Evolutionary conservation across 768 basidiomycete genomes (phyloP).

Genomic region (Leccinum disarticulatum): DNA sequence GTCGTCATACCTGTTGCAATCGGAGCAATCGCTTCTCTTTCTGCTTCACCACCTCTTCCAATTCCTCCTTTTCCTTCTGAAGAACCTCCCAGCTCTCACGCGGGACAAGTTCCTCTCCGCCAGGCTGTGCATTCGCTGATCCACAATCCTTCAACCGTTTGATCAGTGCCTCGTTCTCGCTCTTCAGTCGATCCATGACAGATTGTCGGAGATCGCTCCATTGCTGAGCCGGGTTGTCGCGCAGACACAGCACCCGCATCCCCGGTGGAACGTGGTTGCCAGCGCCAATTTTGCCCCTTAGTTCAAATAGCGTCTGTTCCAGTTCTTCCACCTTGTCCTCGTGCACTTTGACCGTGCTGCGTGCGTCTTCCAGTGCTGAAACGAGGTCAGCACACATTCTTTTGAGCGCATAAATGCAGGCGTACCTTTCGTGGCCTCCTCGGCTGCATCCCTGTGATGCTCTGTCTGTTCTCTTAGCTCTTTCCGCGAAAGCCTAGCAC

Average conservation of each 20-base stretch:
- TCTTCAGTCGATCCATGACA: slow-evolving; percentile 70
- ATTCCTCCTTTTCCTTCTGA: slow-evolving; percentile 63
- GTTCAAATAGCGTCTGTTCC: slow-evolving; percentile 77
- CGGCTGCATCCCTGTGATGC: slow-evolving; percentile 37
- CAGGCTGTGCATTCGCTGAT: not conserved
- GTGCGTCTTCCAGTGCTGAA: slow-evolving; percentile 46
- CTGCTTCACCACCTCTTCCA: slow-evolving; percentile 64
- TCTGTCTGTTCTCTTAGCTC: slow-evolving; percentile 42
- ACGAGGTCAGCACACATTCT: slow-evolving; percentile 24
- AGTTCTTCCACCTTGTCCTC: slow-evolving; percentile 61
- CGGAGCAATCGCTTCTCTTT: slow-evolving; percentile 80
- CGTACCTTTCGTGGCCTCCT: slow-evolving; percentile 43
- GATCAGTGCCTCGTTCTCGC: slow-evolving; percentile 83
- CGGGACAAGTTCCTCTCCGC: slow-evolving; percentile 52
- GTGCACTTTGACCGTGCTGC: slow-evolving; percentile 37
- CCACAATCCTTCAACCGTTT: slow-evolving; percentile 52
- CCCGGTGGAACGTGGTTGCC: slow-evolving; percentile 76
- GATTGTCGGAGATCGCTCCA: slow-evolving; percentile 77
- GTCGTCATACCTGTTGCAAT: slow-evolving; percentile 65
- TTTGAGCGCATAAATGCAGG: not conserved
- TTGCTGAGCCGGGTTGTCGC: slow-evolving; percentile 79
- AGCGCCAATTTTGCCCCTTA: slow-evolving; percentile 71
- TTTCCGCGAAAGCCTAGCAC: slow-evolving; percentile 29
- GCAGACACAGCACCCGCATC: slow-evolving; percentile 64
- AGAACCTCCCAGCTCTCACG: slow-evolving; percentile 78